Conservation (phyloP, 1,139 yeast species). For the Diutina neorugosa region DNA sequence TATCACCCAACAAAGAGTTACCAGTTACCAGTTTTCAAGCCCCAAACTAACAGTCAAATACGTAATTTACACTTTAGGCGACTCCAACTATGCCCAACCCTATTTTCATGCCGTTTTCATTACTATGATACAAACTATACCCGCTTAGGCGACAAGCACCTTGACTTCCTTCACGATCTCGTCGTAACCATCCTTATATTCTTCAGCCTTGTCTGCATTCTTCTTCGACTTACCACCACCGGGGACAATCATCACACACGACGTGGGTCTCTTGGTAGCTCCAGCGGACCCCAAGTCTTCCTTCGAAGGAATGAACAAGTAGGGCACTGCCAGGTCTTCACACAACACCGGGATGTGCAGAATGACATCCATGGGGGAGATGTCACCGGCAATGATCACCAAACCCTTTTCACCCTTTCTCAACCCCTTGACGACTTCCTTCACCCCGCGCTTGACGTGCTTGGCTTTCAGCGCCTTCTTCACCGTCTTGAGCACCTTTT, state of each 20-base stretch:
- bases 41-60: too few relatives aligned
- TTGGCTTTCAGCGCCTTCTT: conserved; percentile 96
- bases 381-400: conserved; percentile 94
- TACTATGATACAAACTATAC: conserved; percentile 1
- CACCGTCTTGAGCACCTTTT: conserved; percentile 88
- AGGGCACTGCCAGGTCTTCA: conserved; percentile 88
- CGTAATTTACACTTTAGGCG: too few relatives aligned
- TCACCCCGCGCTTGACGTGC: conserved; percentile 97
- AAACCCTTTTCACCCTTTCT: conserved; percentile 97
- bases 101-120: not conserved
- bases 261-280: conserved; percentile 97
- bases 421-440: conserved; percentile 95
- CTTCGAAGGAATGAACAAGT: conserved; percentile 86
- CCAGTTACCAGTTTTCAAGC: too few relatives aligned
- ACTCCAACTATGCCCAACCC: not conserved
- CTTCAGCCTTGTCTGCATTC: conserved; percentile 70
- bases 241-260: conserved; percentile 95
- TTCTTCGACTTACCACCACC: conserved; percentile 85
- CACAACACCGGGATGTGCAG: conserved; percentile 96
- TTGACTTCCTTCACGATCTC: conserved; percentile 85
- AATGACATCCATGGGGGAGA: conserved; percentile 93
- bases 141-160: conserved; percentile 7
- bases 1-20: too few relatives aligned
- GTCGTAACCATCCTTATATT: conserved; percentile 85
- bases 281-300: conserved; percentile 98